Evolutionary conservation across 164 flowering plant species (phyloP).

Genomic region (Piper longum): DNA sequence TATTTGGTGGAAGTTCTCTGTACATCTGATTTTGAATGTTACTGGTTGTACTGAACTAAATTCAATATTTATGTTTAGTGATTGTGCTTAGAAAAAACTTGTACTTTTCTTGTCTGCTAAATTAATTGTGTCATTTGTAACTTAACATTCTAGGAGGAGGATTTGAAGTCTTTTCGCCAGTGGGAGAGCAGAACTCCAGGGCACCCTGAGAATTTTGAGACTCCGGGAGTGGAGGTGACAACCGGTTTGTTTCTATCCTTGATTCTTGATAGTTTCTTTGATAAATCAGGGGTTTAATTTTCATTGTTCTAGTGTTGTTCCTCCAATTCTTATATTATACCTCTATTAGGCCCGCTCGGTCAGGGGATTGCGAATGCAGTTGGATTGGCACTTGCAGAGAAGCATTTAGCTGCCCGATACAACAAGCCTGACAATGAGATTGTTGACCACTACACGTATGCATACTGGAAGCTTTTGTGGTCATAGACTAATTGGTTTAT

Average conservation of each 20-base stretch:
- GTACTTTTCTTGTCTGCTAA: neutral
- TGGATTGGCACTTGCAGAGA: conserved; percentile 96
- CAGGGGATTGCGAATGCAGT: conserved; percentile 97
- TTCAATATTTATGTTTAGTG: too few species aligned
- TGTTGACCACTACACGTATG: conserved; percentile 95
- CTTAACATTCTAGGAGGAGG: conserved; percentile 51
- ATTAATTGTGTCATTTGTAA: neutral
- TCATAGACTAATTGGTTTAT: neutral
- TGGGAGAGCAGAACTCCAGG: conserved; percentile 99
- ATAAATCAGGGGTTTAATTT: neutral
- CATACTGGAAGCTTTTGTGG: neutral
- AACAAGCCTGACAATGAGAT: conserved; percentile 83
- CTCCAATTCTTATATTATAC: neutral
- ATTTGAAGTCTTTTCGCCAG: conserved; percentile 85
- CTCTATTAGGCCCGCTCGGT: conserved; percentile 82
- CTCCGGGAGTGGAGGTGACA: conserved; percentile 97
- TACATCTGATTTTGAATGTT: neutral
- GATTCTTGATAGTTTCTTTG: neutral
- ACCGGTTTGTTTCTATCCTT: conserved; percentile 45
- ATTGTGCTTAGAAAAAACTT: neutral
- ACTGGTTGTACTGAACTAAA: too few species aligned
- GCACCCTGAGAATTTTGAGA: conserved; percentile 98
- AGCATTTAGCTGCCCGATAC: conserved; percentile 91
- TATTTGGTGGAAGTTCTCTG: neutral
- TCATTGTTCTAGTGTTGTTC: neutral